Evolutionary conservation across 2,329 filamentous ascomycete species (phyloP).

Genomic region (Diaporthe vaccinii): DNA sequence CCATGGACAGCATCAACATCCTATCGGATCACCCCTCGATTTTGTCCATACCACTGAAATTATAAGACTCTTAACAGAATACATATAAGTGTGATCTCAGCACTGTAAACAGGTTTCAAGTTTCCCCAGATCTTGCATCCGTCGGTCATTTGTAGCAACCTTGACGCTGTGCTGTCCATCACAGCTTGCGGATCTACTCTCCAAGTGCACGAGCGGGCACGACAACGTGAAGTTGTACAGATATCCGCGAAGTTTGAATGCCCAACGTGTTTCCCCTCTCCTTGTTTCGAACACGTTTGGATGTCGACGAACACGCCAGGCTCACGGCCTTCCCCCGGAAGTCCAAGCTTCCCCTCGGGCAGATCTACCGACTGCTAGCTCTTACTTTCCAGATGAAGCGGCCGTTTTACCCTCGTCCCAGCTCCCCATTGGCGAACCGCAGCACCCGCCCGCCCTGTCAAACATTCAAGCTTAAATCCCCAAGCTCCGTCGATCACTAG

Average conservation of each 20-base stretch:
- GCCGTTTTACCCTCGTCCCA: slow-evolving; percentile 24
- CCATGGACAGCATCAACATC: neutral
- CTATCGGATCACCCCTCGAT: neutral
- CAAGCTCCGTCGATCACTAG: slow-evolving; percentile 7
- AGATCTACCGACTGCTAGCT: slow-evolving; percentile 26
- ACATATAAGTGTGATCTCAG: neutral
- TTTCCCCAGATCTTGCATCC: neutral
- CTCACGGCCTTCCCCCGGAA: neutral
- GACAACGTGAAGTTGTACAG: neutral
- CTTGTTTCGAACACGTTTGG: slow-evolving; percentile 22
- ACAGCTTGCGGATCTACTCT: neutral
- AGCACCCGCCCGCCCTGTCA: slow-evolving; percentile 6
- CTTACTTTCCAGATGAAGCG: slow-evolving; percentile 29
- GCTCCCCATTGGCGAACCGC: slow-evolving; percentile 19
- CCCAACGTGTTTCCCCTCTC: neutral
- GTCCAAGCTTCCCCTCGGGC: slow-evolving; percentile 4
- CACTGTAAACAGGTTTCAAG: neutral
- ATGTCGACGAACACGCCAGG: neutral
- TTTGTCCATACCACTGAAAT: neutral
- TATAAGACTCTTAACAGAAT: neutral
- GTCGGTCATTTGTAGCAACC: neutral
- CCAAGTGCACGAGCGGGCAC: too few species aligned
- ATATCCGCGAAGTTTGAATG: neutral
- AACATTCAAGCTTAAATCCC: slow-evolving; percentile 24
- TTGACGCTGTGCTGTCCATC: too few species aligned